phyloP scores from a whole-genome alignment of 2,329 filamentous ascomycete genomes.

The Microdochium bolleyi region DNA sequence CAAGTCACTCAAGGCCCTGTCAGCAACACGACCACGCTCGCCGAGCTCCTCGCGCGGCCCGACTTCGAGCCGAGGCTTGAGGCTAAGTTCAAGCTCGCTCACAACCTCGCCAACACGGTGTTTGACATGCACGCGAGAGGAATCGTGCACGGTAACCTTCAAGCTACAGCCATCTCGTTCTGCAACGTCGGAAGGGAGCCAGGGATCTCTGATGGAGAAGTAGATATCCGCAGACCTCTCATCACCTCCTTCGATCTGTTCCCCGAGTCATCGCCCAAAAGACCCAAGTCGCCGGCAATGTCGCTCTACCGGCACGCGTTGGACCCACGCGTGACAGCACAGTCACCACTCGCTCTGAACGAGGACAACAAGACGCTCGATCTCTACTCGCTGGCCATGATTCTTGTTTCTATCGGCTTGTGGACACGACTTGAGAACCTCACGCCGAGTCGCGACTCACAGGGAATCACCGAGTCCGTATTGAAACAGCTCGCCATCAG shows the following conservation, averaged over 20 bases:
- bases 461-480: slow-evolving; percentile 52
- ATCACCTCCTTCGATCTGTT: slow-evolving; percentile 72
- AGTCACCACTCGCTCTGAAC: slow-evolving; percentile 38
- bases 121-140: slow-evolving; percentile 65
- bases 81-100: slow-evolving; percentile 66
- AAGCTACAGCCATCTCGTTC: slow-evolving; percentile 61
- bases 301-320: slow-evolving; percentile 59
- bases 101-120: slow-evolving; percentile 64
- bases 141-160: slow-evolving; percentile 63
- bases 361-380: slow-evolving; percentile 55
- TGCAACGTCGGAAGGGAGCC: slow-evolving; percentile 37
- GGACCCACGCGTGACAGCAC: slow-evolving; percentile 42
- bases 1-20: slow-evolving; percentile 38
- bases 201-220: slow-evolving; percentile 32
- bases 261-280: slow-evolving; percentile 26
- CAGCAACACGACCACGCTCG: slow-evolving; percentile 44
- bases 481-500: slow-evolving; percentile 56
- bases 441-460: slow-evolving; percentile 31
- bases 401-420: slow-evolving; percentile 67
- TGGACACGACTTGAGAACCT: slow-evolving; percentile 61
- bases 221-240: slow-evolving; percentile 61
- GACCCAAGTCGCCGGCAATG: slow-evolving; percentile 14
- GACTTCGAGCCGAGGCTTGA: slow-evolving; percentile 60
- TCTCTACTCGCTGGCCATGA: slow-evolving; percentile 64
- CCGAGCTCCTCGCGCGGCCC: slow-evolving; percentile 41